Percentiles rank a stretch among this genome's conserved stretches.
phyloP scores from a whole-genome alignment of 768 basidiomycete genomes.

The Amanita exitialis region DNA sequence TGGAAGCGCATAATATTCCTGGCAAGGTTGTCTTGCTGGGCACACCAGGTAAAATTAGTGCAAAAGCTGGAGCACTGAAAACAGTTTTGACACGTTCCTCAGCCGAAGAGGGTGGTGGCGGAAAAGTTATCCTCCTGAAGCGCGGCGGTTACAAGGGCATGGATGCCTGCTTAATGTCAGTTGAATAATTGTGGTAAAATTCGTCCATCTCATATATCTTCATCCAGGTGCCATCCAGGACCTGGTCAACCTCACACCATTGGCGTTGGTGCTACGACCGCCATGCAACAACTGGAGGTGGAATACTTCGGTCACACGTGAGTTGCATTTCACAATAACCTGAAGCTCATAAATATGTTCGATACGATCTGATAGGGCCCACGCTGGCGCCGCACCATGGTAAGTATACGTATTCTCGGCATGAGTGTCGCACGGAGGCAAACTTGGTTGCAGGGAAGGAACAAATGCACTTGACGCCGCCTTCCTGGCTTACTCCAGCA shows the following conservation, averaged over 20 bases:
- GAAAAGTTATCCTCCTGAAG: conserved; percentile 67
- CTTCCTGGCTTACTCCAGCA: conserved; percentile 69
- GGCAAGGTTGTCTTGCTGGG: conserved; percentile 70
- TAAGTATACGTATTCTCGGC: conserved; percentile 13
- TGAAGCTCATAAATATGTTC: conserved; percentile 2
- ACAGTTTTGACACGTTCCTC: conserved; percentile 9
- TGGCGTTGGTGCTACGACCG: conserved; percentile 43
- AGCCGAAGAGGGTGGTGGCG: conserved; percentile 77
- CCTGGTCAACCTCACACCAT: conserved; percentile 43
- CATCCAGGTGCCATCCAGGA: conserved; percentile 61
- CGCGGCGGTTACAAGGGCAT: conserved; percentile 72
- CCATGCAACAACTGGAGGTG: conserved; percentile 54
- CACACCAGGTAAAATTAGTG: conserved; percentile 47
- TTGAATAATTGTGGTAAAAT: conserved; percentile 1
- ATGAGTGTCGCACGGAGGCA: not conserved
- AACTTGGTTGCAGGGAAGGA: conserved; percentile 47
- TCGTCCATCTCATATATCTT: not conserved
- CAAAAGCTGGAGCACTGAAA: not conserved
- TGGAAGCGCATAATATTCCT: conserved; percentile 49
- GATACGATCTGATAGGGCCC: conserved; percentile 37
- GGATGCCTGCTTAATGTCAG: conserved; percentile 73
- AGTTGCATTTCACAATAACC: conserved; percentile 13
- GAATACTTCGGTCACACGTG: conserved; percentile 73
- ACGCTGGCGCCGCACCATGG: conserved; percentile 77
- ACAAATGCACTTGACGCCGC: conserved; percentile 85